Conservation (phyloP, 2,329 filamentous ascomycete species). For the Hymenoscyphus repandus region DNA sequence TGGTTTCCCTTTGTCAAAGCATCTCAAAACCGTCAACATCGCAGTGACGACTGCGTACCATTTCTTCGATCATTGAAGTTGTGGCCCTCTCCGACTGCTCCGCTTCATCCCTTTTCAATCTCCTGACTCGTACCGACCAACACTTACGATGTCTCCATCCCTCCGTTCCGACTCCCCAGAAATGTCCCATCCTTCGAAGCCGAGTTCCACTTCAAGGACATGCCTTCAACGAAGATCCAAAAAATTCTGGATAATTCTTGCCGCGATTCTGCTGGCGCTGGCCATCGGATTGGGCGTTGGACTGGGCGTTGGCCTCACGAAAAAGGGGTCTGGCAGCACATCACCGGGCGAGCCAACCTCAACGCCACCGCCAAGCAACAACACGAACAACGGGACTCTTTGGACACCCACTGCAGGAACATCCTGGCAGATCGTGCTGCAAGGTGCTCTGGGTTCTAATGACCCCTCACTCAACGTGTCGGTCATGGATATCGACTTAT, state of each 20-base stretch:
- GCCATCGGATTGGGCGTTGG: constrained; percentile 2
- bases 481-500: constrained; percentile 34
- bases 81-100: no score
- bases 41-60: no score
- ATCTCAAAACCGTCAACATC: no score
- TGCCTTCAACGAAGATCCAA: background rate
- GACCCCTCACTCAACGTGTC: constrained; percentile 20
- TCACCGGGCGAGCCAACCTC: background rate
- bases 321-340: background rate
- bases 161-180: no score
- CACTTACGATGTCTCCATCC: no score
- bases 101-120: no score
- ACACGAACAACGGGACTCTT: background rate
- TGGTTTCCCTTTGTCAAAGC: no score
- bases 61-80: no score
- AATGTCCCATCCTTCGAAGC: no score
- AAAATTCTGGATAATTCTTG: background rate
- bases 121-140: no score
- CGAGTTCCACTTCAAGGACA: background rate
- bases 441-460: background rate
- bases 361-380: background rate
- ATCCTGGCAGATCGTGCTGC: constrained; percentile 11
- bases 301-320: background rate
- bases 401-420: constrained; percentile 9
- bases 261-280: background rate